These are phyloP conservation scores for Tetraselmis chui DNA, from an alignment of 139 green algal genomes.

Conservation along the genomic window DNA sequence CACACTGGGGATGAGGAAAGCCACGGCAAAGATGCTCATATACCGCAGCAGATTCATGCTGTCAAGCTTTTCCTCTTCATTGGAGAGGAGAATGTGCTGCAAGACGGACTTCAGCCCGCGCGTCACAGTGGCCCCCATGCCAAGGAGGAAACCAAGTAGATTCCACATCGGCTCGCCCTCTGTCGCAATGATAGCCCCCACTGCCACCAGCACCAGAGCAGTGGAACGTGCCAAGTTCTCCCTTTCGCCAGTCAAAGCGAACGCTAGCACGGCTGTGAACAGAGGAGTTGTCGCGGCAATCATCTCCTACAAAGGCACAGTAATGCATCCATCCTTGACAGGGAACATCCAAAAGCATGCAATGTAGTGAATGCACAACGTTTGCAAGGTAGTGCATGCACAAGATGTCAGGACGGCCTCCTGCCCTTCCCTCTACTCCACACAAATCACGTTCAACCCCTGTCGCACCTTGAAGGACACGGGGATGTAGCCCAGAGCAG, in stretches of 20 bases:
- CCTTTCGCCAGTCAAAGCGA: not conserved
- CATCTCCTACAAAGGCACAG: not conserved
- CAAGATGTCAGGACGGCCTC: too few relatives aligned
- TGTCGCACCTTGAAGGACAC: constrained; percentile 12
- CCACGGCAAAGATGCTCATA: not conserved
- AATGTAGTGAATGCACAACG: too few relatives aligned
- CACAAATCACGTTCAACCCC: too few relatives aligned
- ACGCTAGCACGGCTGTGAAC: constrained; percentile 14
- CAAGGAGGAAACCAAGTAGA: not conserved
- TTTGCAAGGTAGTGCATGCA: too few relatives aligned
- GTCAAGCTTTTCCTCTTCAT: constrained; percentile 6
- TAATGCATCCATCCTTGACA: too few relatives aligned
- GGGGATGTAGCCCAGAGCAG: constrained; percentile 13
- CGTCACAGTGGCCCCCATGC: constrained; percentile 1
- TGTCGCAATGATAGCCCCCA: constrained; percentile 11
- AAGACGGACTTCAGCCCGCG: constrained; percentile 9
- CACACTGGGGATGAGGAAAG: not conserved
- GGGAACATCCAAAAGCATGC: too few relatives aligned
- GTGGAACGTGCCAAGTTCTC: not conserved
- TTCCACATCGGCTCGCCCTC: constrained; percentile 6
- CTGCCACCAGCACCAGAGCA: not conserved
- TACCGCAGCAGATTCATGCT: constrained; percentile 11
- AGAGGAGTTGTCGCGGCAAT: constrained; percentile 13
- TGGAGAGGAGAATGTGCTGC: constrained; percentile 4
- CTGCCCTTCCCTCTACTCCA: too few relatives aligned